Evolutionary conservation across 2,329 filamentous ascomycete genomes (phyloP).

Genomic region (Colletotrichum horii): DNA sequence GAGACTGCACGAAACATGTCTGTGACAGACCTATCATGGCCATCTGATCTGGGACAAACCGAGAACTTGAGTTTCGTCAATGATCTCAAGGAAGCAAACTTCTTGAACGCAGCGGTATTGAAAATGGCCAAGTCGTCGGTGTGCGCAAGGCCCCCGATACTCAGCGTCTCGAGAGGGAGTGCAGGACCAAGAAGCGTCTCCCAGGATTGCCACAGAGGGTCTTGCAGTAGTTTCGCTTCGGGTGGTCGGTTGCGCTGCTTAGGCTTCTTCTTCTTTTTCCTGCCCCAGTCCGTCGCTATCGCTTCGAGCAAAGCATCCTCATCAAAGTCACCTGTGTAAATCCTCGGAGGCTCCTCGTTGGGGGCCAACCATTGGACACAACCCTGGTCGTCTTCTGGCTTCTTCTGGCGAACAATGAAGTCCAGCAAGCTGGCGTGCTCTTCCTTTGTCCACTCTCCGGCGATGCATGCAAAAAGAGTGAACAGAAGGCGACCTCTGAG

Average conservation of each 20-base stretch:
- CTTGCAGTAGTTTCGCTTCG: background rate
- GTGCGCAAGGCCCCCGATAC: background rate
- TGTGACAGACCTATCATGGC: fast-evolving
- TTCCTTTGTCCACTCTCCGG: background rate
- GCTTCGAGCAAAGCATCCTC: too few relatives aligned
- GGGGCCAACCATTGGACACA: fast-evolving
- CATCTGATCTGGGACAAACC: fast-evolving
- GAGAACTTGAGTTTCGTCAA: fast-evolving
- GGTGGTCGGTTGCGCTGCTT: background rate
- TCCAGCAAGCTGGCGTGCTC: fast-evolving
- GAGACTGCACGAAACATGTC: fast-evolving
- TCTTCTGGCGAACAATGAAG: background rate
- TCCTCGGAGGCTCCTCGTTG: background rate
- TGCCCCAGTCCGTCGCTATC: background rate
- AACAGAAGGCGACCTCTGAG: too few relatives aligned
- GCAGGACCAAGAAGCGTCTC: background rate
- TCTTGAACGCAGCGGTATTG: fast-evolving
- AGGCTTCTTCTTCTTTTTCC: background rate
- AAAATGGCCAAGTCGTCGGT: fast-evolving
- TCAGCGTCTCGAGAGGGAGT: background rate
- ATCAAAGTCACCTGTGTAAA: background rate
- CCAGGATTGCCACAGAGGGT: background rate
- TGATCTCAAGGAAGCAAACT: fast-evolving
- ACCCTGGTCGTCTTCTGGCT: fast-evolving
- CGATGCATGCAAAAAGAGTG: background rate